A percentile compares a stretch with the other conserved stretches of the same genome.
phyloP scores from a whole-genome alignment of 768 basidiomycete genomes.

The Pholiota conissans region DNA sequence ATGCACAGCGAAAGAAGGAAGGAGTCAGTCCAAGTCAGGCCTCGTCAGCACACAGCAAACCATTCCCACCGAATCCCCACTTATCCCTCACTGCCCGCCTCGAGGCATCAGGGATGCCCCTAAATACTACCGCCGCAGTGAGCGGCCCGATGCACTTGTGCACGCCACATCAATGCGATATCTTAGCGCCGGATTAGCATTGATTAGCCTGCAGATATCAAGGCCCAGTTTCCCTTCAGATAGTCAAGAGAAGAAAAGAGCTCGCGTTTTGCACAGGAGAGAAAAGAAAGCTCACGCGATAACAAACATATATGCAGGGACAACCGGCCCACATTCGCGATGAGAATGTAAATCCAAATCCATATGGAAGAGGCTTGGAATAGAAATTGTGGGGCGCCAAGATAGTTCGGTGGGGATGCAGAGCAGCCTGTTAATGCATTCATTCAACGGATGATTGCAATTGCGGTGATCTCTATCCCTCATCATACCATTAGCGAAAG shows the following conservation, averaged over 20 bases:
- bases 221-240: too few species aligned
- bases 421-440: too few species aligned
- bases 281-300: conserved; percentile 1
- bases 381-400: not conserved
- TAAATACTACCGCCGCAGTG: not conserved
- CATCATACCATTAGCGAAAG: too few species aligned
- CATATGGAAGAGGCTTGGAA: not conserved
- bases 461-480: too few species aligned
- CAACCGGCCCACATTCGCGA: not conserved
- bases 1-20: conserved; percentile 1
- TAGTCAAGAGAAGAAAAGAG: not conserved
- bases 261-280: not conserved
- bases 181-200: conserved; percentile 1
- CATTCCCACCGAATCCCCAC: conserved; percentile 8
- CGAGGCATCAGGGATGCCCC: not conserved
- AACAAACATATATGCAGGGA: not conserved
- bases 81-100: not conserved
- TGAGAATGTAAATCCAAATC: not conserved
- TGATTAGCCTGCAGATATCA: too few species aligned
- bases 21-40: conserved; percentile 4
- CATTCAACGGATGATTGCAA: too few species aligned
- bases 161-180: not conserved
- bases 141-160: not conserved
- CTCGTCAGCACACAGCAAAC: not conserved
- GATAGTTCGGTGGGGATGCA: too few species aligned